phyloP scores from a whole-genome alignment of 768 basidiomycete genomes.

The Mycena rosella region DNA sequence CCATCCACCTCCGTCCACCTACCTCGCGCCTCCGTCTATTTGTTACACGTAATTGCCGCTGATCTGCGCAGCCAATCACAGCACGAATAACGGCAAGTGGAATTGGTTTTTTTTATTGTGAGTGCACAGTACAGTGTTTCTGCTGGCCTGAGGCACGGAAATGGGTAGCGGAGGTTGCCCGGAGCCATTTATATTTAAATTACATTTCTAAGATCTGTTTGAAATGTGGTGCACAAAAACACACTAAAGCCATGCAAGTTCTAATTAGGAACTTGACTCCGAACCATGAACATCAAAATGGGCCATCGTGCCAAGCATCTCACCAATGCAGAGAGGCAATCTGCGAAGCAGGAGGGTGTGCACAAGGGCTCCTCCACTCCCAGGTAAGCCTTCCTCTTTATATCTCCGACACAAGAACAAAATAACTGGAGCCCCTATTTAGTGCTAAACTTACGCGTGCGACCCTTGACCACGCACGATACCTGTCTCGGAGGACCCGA shows the following conservation, averaged over 20 bases:
- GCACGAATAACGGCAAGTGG: too few relatives aligned
- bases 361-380: not conserved
- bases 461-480: not conserved
- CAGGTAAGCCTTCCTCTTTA: not conserved
- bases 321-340: not conserved
- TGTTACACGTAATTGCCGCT: too few relatives aligned
- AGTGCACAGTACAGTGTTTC: too few relatives aligned
- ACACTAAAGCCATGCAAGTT: not conserved
- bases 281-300: slow-evolving; percentile 7
- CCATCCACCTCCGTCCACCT: too few relatives aligned
- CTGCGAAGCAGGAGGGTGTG: not conserved
- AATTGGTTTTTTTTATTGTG: too few relatives aligned
- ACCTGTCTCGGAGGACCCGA: not conserved
- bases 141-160: too few relatives aligned
- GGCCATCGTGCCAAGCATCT: slow-evolving; percentile 21
- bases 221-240: slow-evolving; percentile 1
- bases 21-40: too few relatives aligned
- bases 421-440: not conserved
- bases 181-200: not conserved
- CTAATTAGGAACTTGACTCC: not conserved
- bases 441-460: slow-evolving; percentile 5
- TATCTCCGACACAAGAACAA: too few relatives aligned
- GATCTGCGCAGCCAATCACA: too few relatives aligned
- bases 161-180: not conserved
- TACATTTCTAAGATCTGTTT: not conserved